Percentiles rank a stretch among this genome's conserved stretches.
These are phyloP conservation scores for Magnaporthiopsis incrustans DNA, from an alignment of 2,329 filamentous ascomycete species.

Conservation along the genomic window DNA sequence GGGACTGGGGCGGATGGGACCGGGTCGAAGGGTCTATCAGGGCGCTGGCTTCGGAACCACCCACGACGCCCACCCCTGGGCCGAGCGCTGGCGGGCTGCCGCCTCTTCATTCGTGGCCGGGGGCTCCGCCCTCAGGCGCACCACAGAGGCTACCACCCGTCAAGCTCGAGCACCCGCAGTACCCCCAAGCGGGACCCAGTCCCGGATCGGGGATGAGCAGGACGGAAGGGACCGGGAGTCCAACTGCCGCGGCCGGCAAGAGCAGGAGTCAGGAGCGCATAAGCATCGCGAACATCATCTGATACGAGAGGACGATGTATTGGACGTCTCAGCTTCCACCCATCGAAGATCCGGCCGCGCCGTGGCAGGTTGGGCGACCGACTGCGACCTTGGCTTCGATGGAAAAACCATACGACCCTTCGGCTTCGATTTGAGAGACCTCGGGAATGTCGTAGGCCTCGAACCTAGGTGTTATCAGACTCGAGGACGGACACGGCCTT, in stretches of 20 bases:
- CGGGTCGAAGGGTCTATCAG: conserved; percentile 58
- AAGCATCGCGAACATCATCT: conserved; percentile 38
- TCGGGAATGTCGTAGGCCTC: too few species aligned
- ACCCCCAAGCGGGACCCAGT: conserved; percentile 8
- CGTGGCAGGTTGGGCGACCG: too few species aligned
- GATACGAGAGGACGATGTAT: conserved; percentile 8
- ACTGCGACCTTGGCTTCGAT: background rate
- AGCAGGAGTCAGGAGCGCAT: conserved; percentile 34
- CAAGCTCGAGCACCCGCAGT: conserved; percentile 21
- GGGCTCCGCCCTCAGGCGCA: conserved; percentile 9
- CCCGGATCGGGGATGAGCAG: conserved; percentile 1
- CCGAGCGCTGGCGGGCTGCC: conserved; percentile 11
- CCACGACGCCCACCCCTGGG: conserved; percentile 19
- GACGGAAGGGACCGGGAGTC: conserved; percentile 17
- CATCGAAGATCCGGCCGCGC: background rate
- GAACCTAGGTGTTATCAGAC: too few species aligned
- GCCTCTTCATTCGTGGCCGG: conserved; percentile 9
- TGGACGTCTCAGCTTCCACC: background rate
- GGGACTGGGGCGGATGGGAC: conserved; percentile 76
- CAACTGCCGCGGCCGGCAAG: conserved; percentile 20
- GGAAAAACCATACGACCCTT: background rate
- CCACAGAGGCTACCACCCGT: conserved; percentile 20
- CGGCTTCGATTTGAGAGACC: too few species aligned
- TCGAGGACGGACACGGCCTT: background rate
- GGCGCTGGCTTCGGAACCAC: conserved; percentile 36